phyloP scores from a whole-genome alignment of 192 early-diverging fungal genomes.

The Coemansia erecta region DNA sequence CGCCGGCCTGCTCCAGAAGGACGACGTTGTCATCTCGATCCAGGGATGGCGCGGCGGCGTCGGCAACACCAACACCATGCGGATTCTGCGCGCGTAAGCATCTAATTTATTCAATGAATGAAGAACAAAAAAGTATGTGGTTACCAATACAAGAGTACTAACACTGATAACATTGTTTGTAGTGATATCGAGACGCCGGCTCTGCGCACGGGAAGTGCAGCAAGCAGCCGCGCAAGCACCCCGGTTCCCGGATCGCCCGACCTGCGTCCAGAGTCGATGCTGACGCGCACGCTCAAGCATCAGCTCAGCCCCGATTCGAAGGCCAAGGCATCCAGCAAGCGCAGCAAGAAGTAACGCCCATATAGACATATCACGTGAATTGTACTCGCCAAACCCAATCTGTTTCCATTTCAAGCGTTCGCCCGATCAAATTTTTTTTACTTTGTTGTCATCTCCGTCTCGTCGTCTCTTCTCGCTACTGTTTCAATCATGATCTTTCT shows the following conservation, averaged over 20 bases:
- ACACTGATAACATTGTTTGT: not conserved
- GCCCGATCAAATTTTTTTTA: no score
- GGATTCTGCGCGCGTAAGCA: slow-evolving; percentile 63
- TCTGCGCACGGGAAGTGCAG: slow-evolving; percentile 20
- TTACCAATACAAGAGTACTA: not conserved
- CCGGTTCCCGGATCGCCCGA: slow-evolving; percentile 25
- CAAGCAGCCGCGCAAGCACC: slow-evolving; percentile 24
- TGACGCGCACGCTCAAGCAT: slow-evolving; percentile 24
- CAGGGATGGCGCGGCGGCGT: slow-evolving; percentile 78
- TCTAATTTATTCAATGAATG: slow-evolving; percentile 4
- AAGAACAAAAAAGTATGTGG: not conserved
- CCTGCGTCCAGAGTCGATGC: slow-evolving; percentile 17
- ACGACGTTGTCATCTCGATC: slow-evolving; percentile 70
- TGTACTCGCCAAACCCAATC: not conserved
- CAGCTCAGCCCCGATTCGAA: slow-evolving; percentile 18
- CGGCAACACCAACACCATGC: slow-evolving; percentile 83
- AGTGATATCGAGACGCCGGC: slow-evolving; percentile 21
- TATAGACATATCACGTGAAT: not conserved
- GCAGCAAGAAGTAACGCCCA: slow-evolving; percentile 6
- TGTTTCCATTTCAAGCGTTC: slow-evolving; percentile 1
- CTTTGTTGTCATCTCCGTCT: no score
- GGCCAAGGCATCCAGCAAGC: slow-evolving; percentile 2
- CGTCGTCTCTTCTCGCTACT: not conserved
- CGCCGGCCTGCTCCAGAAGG: slow-evolving; percentile 62
- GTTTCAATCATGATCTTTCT: not conserved